Evolutionary conservation across 2,329 filamentous ascomycete genomes (phyloP).

Genomic region (Neonectria hederae): DNA sequence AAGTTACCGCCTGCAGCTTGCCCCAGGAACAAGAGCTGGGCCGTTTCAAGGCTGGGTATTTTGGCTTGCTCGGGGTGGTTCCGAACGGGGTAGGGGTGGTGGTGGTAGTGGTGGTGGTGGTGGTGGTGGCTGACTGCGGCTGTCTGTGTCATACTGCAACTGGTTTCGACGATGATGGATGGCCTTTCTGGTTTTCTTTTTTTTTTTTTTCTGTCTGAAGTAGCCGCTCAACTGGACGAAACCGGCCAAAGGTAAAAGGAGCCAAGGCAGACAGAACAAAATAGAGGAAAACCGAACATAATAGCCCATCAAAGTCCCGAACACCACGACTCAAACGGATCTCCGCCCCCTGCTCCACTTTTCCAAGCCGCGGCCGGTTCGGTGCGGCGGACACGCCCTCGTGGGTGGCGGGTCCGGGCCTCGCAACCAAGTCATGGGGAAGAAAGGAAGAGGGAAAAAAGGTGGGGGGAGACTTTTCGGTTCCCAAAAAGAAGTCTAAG

Average conservation of each 20-base stretch:
- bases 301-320: too few species aligned
- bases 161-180: background rate
- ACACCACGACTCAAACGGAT: background rate
- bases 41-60: constrained; percentile 15
- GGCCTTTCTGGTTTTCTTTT: background rate
- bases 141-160: background rate
- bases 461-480: background rate
- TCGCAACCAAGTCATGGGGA: background rate
- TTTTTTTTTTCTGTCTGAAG: too few species aligned
- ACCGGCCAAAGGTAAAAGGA: too few species aligned
- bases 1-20: background rate
- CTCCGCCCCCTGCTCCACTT: background rate
- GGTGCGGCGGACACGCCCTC: constrained; percentile 10
- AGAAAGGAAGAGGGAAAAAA: background rate
- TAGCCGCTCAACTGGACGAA: background rate
- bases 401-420: constrained; percentile 9
- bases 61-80: constrained; percentile 29
- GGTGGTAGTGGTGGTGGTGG: background rate
- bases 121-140: background rate
- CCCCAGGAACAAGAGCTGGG: background rate
- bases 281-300: too few species aligned
- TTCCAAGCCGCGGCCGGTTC: constrained; percentile 12
- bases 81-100: constrained; percentile 22
- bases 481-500: background rate
- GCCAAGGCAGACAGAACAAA: background rate